These are phyloP conservation scores for Fusarium protoensiforme DNA, from an alignment of 2,329 filamentous ascomycete genomes.

Conservation along the genomic window DNA sequence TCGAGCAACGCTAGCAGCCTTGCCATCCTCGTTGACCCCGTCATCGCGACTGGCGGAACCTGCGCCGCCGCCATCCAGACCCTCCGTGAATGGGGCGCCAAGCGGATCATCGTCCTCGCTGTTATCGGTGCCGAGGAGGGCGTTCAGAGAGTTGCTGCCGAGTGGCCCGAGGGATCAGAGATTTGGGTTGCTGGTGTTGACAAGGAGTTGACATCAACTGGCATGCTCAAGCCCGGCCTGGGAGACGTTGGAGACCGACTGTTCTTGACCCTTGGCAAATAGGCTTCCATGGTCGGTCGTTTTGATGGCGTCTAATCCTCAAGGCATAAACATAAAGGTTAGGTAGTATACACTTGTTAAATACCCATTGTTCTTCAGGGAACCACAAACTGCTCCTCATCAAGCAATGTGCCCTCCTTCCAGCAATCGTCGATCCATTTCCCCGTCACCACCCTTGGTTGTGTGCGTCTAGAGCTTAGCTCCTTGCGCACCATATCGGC, in stretches of 20 bases:
- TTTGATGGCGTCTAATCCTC: conserved; percentile 3
- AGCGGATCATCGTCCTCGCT: conserved; percentile 79
- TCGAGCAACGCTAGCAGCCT: conserved; percentile 61
- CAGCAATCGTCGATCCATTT: conserved; percentile 86
- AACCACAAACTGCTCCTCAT: conserved; percentile 74
- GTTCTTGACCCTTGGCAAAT: conserved; percentile 91
- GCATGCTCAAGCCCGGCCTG: conserved; percentile 91
- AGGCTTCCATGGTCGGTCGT: conserved; percentile 12
- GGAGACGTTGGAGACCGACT: conserved; percentile 92
- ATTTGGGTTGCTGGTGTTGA: conserved; percentile 89
- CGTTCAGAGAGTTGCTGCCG: conserved; percentile 75
- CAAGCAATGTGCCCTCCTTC: conserved; percentile 79
- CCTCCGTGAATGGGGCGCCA: conserved; percentile 90
- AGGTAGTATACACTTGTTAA: conserved; percentile 35
- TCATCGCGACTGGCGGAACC: conserved; percentile 94
- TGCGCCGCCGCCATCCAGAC: conserved; percentile 91
- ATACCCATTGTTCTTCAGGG: conserved; percentile 34
- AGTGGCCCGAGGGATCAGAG: conserved; percentile 82
- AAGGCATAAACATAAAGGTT: conserved; percentile 28
- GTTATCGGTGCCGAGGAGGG: conserved; percentile 80
- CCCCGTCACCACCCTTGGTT: conserved; percentile 76
- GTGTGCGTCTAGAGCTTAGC: conserved; percentile 56
- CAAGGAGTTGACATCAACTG: conserved; percentile 75
- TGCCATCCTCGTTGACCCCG: conserved; percentile 88
- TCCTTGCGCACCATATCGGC: conserved; percentile 57